Base-by-base conservation (phyloP, 345 rosid genomes). In the Syzygium jambos region DNA sequence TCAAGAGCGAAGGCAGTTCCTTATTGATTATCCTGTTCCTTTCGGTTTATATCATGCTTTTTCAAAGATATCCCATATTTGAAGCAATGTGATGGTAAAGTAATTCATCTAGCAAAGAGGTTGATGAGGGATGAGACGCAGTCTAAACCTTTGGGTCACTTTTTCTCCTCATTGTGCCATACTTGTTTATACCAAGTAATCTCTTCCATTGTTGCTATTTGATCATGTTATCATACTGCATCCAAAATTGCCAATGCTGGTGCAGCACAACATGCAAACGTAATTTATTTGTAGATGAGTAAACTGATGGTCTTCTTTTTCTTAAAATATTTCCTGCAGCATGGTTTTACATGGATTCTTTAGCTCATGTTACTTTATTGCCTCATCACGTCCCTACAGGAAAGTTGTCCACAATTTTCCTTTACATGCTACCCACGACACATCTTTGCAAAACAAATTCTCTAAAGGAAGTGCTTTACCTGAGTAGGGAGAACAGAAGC, bases 401-500 rank as follows among this genome's bases (percentile, higher is more conserved):
- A 73, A 41, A 38, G 14, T 73, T 73, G 82, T 19, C 82, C 49
- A 73, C 6, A 22, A 73, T 38, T 73, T 38, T 84, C 57, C 57
- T 34, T 84, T 16, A 84, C 54, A 83, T 83, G 55, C 19, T 25
- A 83, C 85, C 61, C 0, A 0, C 43, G 41, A 29, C 57, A 49
- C n/a, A 27, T 59, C 30, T 57, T 22, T 19, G 14, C 34, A 34
- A 52, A 51, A 87, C 49, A 27, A 29, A 87, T 49, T 41, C 55
- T 52, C 54, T 41, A 12, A 82, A 86, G 5, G 46, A 63, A 78
- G 80, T 83, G 59, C 52, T 86, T 89, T 91, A 97, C 99, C 97
- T 97, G 98, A 92, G 92, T 92, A 84, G 97, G 96, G 90, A 97
- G 95, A 61, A 91, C 92, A 80, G 43, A 80, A 86, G 98, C 92